Conservation (phyloP, 2,329 filamentous ascomycete genomes). For the Alternaria sp. region DNA sequence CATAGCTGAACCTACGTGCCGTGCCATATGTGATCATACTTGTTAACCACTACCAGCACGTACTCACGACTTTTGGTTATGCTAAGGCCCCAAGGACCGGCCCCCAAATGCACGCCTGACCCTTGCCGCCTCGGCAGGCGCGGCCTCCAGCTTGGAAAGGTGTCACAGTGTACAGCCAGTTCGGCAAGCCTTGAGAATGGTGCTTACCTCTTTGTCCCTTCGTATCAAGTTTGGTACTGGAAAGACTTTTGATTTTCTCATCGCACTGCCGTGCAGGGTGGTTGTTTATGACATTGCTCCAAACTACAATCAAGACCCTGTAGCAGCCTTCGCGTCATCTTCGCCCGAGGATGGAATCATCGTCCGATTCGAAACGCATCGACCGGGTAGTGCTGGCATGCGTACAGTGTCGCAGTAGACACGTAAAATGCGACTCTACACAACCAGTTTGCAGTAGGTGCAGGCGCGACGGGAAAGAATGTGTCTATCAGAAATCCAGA, state of each 20-base stretch:
- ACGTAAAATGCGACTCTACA: conserved; percentile 47
- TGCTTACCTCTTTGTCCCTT: not conserved
- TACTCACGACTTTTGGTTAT: not conserved
- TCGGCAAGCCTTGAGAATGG: not conserved
- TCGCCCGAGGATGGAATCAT: conserved; percentile 28
- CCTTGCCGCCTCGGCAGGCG: conserved; percentile 5
- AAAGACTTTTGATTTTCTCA: not conserved
- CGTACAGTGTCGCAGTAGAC: conserved; percentile 44
- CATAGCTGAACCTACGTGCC: not conserved
- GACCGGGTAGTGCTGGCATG: conserved; percentile 45
- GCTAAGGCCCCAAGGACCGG: not conserved
- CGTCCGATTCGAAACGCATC: conserved; percentile 28
- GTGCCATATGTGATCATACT: not conserved
- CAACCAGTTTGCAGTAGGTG: conserved; percentile 44
- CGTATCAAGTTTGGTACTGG: not conserved
- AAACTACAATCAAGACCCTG: not conserved
- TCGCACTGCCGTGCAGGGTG: not conserved
- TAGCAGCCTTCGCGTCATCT: not conserved
- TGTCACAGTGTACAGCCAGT: not conserved
- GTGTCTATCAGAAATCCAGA: conserved; percentile 43
- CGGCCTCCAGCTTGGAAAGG: not conserved
- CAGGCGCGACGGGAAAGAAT: conserved; percentile 44
- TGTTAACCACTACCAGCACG: not conserved
- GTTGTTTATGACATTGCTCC: not conserved
- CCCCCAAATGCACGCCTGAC: conserved; percentile 2